These are phyloP conservation scores for Linderina pennispora DNA, from an alignment of 192 early-diverging fungal species.

Conservation along the genomic window DNA sequence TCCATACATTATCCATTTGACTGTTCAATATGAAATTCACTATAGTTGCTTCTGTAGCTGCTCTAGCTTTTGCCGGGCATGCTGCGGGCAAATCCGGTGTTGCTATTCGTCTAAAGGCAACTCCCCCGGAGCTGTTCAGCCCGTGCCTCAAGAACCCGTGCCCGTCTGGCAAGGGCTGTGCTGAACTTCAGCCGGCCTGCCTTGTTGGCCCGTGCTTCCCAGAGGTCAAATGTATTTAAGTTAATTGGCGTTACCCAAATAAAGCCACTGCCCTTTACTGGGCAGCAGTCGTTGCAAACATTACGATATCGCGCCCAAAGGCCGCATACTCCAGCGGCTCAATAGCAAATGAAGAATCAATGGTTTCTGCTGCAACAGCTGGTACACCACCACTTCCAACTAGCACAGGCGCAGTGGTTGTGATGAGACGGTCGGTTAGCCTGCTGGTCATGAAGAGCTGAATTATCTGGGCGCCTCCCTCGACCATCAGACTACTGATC, in stretches of 20 bases:
- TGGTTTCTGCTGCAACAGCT: slow-evolving; percentile 12
- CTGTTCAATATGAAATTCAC: too few relatives aligned
- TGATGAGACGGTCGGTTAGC: slow-evolving; percentile 23
- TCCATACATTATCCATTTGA: too few relatives aligned
- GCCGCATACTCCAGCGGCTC: slow-evolving; percentile 28
- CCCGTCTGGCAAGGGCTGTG: too few relatives aligned
- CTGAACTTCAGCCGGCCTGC: too few relatives aligned
- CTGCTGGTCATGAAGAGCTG: slow-evolving; percentile 49
- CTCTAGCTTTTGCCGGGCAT: not conserved
- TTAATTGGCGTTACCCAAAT: too few relatives aligned
- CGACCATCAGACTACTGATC: slow-evolving; percentile 72
- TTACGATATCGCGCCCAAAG: slow-evolving; percentile 52
- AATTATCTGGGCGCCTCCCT: slow-evolving; percentile 80
- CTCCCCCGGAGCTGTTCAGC: not conserved
- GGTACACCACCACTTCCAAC: slow-evolving; percentile 59
- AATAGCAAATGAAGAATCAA: slow-evolving; percentile 6
- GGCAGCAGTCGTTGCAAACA: slow-evolving; percentile 27
- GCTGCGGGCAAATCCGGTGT: not conserved
- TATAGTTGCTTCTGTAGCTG: too few relatives aligned
- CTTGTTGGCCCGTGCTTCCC: too few relatives aligned
- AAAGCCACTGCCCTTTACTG: not conserved
- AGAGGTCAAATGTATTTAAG: too few relatives aligned
- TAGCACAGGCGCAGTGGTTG: slow-evolving; percentile 68
- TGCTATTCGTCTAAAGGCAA: too few relatives aligned
- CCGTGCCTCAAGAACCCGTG: too few relatives aligned